Conservation (phyloP, 768 basidiomycete genomes). For the Boletellus emodensis region DNA sequence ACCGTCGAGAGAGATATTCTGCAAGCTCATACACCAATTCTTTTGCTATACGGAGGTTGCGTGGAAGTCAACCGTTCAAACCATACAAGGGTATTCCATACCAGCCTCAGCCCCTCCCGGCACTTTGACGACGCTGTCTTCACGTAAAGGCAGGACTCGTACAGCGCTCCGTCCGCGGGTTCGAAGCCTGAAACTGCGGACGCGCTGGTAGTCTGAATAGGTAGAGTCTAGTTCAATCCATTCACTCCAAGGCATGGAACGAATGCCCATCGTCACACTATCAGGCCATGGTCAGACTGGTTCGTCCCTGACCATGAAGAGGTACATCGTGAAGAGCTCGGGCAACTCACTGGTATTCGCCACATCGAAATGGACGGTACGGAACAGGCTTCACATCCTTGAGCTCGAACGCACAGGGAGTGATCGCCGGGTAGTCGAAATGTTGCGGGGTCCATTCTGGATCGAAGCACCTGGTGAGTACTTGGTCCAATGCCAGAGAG, state of each 20-base stretch:
- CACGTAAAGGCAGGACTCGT: conserved; percentile 14
- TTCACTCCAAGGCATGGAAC: conserved; percentile 61
- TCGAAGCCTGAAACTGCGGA: conserved; percentile 22
- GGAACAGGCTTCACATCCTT: conserved; percentile 42
- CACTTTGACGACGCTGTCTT: conserved; percentile 35
- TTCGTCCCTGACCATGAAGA: not conserved
- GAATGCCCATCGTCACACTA: conserved; percentile 69
- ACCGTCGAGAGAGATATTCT: conserved; percentile 61
- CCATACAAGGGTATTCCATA: conserved; percentile 5
- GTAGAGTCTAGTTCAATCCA: conserved; percentile 46
- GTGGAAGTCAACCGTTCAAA: not conserved
- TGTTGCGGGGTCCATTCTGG: conserved; percentile 51
- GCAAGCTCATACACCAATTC: conserved; percentile 67
- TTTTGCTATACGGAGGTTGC: conserved; percentile 41
- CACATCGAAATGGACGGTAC: conserved; percentile 55
- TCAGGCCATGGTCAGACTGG: no score
- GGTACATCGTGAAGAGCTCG: not conserved
- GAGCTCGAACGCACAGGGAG: conserved; percentile 37
- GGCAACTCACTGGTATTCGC: conserved; percentile 54
- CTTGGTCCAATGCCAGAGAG: not conserved
- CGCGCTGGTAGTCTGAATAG: no score
- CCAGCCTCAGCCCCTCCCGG: conserved; percentile 31
- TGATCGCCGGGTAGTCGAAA: conserved; percentile 36
- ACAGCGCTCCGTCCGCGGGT: conserved; percentile 44
- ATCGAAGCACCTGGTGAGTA: not conserved